These are phyloP conservation scores for Protea cynaroides DNA, from an alignment of 164 flowering plant genomes.

Conservation along the genomic window DNA sequence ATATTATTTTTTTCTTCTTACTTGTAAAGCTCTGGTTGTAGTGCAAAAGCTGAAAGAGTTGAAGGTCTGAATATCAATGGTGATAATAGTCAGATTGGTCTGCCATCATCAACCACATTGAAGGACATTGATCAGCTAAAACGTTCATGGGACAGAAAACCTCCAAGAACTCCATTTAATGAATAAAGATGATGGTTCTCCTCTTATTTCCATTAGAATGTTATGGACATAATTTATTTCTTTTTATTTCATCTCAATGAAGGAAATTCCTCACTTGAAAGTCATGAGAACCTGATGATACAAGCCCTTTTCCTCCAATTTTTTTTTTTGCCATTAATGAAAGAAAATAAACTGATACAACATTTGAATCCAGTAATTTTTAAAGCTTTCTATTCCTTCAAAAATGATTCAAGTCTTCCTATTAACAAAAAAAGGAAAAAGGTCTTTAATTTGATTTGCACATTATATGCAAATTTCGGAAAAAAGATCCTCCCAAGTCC, in stretches of 20 bases:
- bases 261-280: background rate
- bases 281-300: background rate
- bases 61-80: slow-evolving; percentile 7
- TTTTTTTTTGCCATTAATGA: no score
- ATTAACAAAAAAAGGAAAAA: no score
- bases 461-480: no score
- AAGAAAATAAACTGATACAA: no score
- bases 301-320: no score
- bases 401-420: no score
- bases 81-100: slow-evolving; percentile 5
- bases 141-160: background rate
- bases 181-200: slow-evolving; percentile 4
- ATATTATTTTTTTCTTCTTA: no score
- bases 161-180: background rate
- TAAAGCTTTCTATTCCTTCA: no score
- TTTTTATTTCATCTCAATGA: background rate
- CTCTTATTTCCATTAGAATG: background rate
- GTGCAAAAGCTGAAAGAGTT: slow-evolving; percentile 7
- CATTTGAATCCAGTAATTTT: no score
- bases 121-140: slow-evolving; percentile 6
- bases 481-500: no score
- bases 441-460: no score
- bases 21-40: slow-evolving; percentile 7
- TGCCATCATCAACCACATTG: background rate
- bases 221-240: background rate